Conservation (phyloP, 2,329 filamentous ascomycete species). For the Apiospora malaysiana region DNA sequence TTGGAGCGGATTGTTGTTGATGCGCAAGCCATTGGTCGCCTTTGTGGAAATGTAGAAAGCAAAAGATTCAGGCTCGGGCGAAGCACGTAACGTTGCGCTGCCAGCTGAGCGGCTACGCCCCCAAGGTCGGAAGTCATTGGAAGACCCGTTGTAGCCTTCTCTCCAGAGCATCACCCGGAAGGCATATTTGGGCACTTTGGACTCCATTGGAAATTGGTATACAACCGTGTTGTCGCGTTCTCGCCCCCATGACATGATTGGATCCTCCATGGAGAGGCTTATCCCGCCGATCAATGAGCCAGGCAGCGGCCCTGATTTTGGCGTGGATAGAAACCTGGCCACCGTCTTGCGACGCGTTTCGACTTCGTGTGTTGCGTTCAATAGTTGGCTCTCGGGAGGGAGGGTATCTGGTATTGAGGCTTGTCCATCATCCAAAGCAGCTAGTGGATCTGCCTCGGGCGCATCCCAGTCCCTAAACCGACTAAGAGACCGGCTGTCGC, state of each 20-base stretch:
- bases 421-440: conserved; percentile 31
- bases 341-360: conserved; percentile 25
- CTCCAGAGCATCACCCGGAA: conserved; percentile 80
- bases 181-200: conserved; percentile 79
- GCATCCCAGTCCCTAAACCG: conserved; percentile 38
- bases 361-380: conserved; percentile 43
- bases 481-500: conserved; percentile 32
- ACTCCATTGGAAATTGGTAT: conserved; percentile 68
- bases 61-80: conserved; percentile 56
- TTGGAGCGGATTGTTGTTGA: conserved; percentile 74
- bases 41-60: conserved; percentile 81
- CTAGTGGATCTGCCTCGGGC: conserved; percentile 31
- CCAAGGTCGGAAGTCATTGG: conserved; percentile 58
- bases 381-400: conserved; percentile 42
- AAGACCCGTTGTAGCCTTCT: conserved; percentile 64
- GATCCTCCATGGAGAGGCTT: conserved; percentile 68
- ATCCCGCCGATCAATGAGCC: conserved; percentile 55
- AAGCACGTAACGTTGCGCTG: conserved; percentile 42
- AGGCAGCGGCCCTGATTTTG: neutral
- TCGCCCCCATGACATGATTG: conserved; percentile 80
- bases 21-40: conserved; percentile 73
- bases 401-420: conserved; percentile 45
- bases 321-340: conserved; percentile 21
- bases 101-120: conserved; percentile 53
- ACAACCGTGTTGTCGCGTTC: conserved; percentile 70